Conservation (phyloP, 495 filamentous ascomycete genomes). For the Penicillium bialowiezense region DNA sequence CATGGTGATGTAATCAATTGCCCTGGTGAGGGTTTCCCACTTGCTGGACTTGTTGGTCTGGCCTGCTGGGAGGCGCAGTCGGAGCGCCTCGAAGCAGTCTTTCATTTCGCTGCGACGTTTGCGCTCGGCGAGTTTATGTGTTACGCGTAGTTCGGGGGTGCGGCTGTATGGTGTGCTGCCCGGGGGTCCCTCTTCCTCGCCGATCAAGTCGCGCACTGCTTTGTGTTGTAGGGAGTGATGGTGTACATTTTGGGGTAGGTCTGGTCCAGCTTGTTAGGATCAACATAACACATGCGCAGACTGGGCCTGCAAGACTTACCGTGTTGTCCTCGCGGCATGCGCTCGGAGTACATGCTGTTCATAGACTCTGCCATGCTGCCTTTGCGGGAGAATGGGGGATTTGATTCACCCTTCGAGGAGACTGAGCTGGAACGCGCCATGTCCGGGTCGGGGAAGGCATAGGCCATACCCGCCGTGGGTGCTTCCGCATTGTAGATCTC, state of each 20-base stretch:
- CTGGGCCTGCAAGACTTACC: slow-evolving; percentile 40
- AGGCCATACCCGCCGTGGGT: slow-evolving; percentile 77
- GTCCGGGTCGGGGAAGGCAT: slow-evolving; percentile 78
- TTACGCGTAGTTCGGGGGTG: slow-evolving; percentile 91
- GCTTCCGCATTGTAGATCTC: slow-evolving; percentile 77
- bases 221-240: slow-evolving; percentile 77
- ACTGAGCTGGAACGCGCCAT: slow-evolving; percentile 52
- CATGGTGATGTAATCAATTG: slow-evolving; percentile 43
- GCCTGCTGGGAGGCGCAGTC: slow-evolving; percentile 77
- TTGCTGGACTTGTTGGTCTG: slow-evolving; percentile 94
- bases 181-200: slow-evolving; percentile 51
- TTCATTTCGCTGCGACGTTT: slow-evolving; percentile 99
- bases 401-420: slow-evolving; percentile 53
- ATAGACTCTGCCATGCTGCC: slow-evolving; percentile 73
- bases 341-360: slow-evolving; percentile 72
- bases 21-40: slow-evolving; percentile 89
- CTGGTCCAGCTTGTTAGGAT: slow-evolving; percentile 23
- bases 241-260: slow-evolving; percentile 54
- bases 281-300: too few species aligned
- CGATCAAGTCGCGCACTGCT: slow-evolving; percentile 63
- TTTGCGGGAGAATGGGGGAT: slow-evolving; percentile 55
- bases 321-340: slow-evolving; percentile 69
- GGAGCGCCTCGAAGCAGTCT: slow-evolving; percentile 84
- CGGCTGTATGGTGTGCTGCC: slow-evolving; percentile 80
- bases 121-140: slow-evolving; percentile 92